A percentile compares a stretch with the other conserved stretches of the same genome.
phyloP scores from a whole-genome alignment of 108 stramenopile species.

The Cyclotella baltica region DNA sequence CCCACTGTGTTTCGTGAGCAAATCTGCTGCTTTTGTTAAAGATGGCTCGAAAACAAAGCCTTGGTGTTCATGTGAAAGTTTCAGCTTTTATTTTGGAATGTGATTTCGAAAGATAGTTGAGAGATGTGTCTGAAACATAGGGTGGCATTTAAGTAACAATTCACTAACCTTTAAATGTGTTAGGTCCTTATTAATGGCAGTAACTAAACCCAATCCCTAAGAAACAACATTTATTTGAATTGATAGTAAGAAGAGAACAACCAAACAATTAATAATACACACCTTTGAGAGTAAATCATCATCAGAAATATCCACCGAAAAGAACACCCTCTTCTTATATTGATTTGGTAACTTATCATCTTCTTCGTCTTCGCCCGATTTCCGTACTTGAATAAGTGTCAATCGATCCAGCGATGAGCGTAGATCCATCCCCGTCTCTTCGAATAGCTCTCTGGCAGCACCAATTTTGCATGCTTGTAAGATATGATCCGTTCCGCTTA shows the following conservation, averaged over 20 bases:
- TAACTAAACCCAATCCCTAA: conserved; percentile 9
- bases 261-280: background rate
- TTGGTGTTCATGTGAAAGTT: conserved; percentile 81
- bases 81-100: conserved; percentile 30
- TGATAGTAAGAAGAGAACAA: background rate
- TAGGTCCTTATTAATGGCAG: conserved; percentile 30
- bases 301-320: conserved; percentile 57
- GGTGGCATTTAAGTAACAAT: background rate
- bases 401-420: conserved; percentile 58
- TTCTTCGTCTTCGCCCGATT: background rate
- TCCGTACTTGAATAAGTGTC: conserved; percentile 47
- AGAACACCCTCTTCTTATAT: conserved; percentile 66
- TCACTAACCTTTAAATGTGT: conserved; percentile 21
- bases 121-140: background rate
- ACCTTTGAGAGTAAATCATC: conserved; percentile 59
- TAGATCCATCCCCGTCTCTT: conserved; percentile 86
- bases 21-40: conserved; percentile 42
- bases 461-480: conserved; percentile 67
- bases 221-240: background rate
- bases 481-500: conserved; percentile 36
- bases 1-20: conserved; percentile 68
- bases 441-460: conserved; percentile 78
- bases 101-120: background rate
- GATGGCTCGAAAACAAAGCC: conserved; percentile 82
- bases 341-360: conserved; percentile 40